A percentile compares a stretch with the other conserved stretches of the same genome.
phyloP scores from a whole-genome alignment of 768 basidiomycete genomes.

The Podaxis sp. region DNA sequence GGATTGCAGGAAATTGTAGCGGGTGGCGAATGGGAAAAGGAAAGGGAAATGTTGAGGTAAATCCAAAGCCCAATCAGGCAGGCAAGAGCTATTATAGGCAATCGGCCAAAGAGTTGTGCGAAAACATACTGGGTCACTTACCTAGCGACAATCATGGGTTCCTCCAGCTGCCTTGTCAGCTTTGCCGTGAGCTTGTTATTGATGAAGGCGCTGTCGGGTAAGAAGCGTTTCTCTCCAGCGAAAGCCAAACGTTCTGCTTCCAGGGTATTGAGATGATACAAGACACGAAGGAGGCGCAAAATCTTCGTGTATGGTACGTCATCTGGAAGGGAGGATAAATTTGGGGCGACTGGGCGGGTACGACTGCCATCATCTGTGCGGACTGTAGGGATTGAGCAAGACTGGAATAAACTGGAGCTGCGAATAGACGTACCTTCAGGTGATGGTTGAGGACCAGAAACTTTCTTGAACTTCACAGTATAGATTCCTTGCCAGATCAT shows the following conservation, averaged over 20 bases:
- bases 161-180: conserved; percentile 93
- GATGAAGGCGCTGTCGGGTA: conserved; percentile 84
- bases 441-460: conserved; percentile 69
- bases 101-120: conserved; percentile 4
- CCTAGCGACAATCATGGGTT: conserved; percentile 99
- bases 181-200: conserved; percentile 99
- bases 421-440: conserved; percentile 49
- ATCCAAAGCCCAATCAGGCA: conserved; percentile 97
- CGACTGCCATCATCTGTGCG: conserved; percentile 39
- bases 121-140: conserved; percentile 25
- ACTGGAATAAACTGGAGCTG: not conserved
- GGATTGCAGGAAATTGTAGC: conserved; percentile 95
- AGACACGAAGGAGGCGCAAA: conserved; percentile 79
- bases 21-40: conserved; percentile 97
- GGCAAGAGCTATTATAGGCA: conserved; percentile 63
- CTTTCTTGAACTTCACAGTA: conserved; percentile 90
- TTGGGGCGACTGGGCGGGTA: conserved; percentile 55
- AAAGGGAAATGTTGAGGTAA: conserved; percentile 96
- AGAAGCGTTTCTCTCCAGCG: conserved; percentile 46
- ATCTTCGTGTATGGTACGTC: conserved; percentile 88
- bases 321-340: conserved; percentile 75
- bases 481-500: conserved; percentile 89
- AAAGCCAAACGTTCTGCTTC: conserved; percentile 58
- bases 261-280: conserved; percentile 78
- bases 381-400: conserved; percentile 17